Evolutionary conservation across 2,329 filamentous ascomycete genomes (phyloP), one percentile per base, ranked within the genome.

Genomic region (Penicillium sclerotiorum): DNA sequence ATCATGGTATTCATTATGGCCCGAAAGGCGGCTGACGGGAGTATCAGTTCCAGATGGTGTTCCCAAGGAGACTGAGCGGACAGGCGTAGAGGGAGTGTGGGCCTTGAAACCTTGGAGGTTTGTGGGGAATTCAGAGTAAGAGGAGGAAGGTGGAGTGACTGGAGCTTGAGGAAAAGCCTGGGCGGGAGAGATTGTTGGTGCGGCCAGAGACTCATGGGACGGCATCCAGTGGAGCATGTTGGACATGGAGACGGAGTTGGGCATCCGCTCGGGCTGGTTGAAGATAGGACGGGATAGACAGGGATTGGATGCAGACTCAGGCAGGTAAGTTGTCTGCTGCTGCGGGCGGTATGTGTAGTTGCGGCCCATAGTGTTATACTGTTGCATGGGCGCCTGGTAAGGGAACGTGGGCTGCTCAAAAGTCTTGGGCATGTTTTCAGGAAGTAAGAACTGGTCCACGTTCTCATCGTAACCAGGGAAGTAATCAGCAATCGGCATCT

Each of bases 211-310:
- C 25, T 72, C 68, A 4, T 61, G 46, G 1, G 66, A 58, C 0
- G 61, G 61, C 61, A 72, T 69, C 68, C 68, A 73, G 1, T 61
- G 63, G 11, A 68, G 47, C 61, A 72, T 70, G 49, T 70, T 70
- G 27, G 58, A 56, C 68, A 72, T 71, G 5, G 70, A 71, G 41
- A 66, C 62, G 3, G 69, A 70, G 20, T 61, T 64, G 0, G 67
- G 49, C 6, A 73, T 48, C 1, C 69, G 62, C 40, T 72, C 70
- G 3, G 62, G 59, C 27, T 71, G 69, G 42, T 63, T 66, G 45
- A 72, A 72, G 47, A 72, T 72, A 2, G 70, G 64, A 20, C 69
- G 63, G 30, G 70, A 72, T 30, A 72, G 46, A 32, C 70, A 73
- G 1, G 70, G 70, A 39, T 72, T 72, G 22, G 69, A 69, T 5